Evolutionary conservation across 2,329 filamentous ascomycete genomes (phyloP).

Genomic region (Colletotrichum camelliae): DNA sequence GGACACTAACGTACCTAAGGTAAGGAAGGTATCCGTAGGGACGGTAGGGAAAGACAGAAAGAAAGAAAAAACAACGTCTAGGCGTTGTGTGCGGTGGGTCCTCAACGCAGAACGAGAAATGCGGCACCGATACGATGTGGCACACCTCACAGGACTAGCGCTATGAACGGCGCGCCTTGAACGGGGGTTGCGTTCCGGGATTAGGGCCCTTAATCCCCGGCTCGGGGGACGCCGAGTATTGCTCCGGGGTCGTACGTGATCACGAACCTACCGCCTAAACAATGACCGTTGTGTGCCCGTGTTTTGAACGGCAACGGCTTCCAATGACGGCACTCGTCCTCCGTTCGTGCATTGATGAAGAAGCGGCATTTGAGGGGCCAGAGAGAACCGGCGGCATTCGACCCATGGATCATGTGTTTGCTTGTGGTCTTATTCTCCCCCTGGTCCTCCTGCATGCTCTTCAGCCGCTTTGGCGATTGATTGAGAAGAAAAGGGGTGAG

Average conservation of each 20-base stretch:
- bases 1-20: not conserved
- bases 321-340: not conserved
- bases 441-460: not conserved
- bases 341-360: not conserved
- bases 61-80: not conserved
- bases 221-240: slow-evolving; percentile 3
- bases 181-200: slow-evolving; percentile 4
- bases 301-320: not conserved
- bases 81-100: not conserved
- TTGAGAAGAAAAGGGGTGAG: not conserved
- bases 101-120: not conserved
- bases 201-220: not conserved
- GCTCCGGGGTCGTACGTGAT: not conserved
- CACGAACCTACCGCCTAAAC: not conserved
- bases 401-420: not conserved
- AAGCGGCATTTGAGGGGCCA: not conserved
- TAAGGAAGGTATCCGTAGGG: not conserved
- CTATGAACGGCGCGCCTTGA: not conserved
- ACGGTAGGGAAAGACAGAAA: not conserved
- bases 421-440: not conserved
- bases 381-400: not conserved
- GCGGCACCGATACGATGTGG: not conserved
- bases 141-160: not conserved
- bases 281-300: not conserved
- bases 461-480: not conserved